Percentiles rank a stretch among this genome's conserved stretches.
Evolutionary conservation across 2,329 filamentous ascomycete genomes (phyloP).

Genomic region (Pseudogymnoascus sp.): DNA sequence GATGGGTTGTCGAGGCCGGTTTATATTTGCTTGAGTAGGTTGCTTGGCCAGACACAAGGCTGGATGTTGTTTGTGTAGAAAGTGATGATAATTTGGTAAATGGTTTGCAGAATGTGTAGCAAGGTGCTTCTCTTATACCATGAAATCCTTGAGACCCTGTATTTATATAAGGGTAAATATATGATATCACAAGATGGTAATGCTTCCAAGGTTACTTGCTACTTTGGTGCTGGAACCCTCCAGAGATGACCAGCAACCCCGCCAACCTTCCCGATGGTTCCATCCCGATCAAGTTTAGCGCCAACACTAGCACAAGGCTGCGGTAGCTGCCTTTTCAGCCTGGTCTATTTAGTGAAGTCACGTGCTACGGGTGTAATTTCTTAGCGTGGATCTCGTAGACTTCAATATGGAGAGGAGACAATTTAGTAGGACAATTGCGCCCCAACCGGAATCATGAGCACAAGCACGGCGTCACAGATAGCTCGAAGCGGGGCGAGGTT

Average conservation of each 20-base stretch:
- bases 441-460: not conserved
- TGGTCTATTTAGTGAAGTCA: not conserved
- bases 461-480: conserved; percentile 7
- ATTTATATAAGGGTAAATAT: not conserved
- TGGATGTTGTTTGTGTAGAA: not conserved
- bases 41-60: not conserved
- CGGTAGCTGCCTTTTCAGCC: not conserved
- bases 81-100: not conserved
- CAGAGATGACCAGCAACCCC: conserved; percentile 3
- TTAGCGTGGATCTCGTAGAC: conserved; percentile 2
- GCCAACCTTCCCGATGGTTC: conserved; percentile 5
- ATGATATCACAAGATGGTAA: not conserved
- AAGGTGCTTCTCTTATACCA: not conserved
- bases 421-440: conserved; percentile 10
- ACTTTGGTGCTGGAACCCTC: not conserved
- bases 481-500: not conserved
- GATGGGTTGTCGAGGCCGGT: not conserved
- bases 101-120: not conserved
- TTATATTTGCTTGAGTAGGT: not conserved
- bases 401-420: conserved; percentile 9
- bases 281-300: not conserved
- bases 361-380: not conserved
- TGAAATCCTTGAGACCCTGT: not conserved
- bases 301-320: not conserved
- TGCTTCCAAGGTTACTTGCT: not conserved